Evolutionary conservation across 257 asterid species (phyloP), one percentile per base, ranked within the genome.

Genomic region (Nicotiana otophora): DNA sequence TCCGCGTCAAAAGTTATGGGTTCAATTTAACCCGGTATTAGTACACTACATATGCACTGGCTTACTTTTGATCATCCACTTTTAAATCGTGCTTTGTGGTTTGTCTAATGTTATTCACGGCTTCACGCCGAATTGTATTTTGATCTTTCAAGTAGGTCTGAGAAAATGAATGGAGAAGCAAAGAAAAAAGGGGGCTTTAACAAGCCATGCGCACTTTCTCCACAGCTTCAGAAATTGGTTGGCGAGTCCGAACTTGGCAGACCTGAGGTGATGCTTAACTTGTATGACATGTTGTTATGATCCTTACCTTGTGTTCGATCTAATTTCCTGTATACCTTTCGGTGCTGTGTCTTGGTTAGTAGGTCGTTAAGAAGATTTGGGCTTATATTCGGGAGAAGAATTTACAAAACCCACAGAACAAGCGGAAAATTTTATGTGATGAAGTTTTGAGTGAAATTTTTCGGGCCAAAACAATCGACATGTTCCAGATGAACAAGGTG

Each of bases 311-410:
- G 8, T 74, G 42, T 1, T 74, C 9, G 5, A 51, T 74, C 62
- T 51, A 74, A 48, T 74, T 20, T 48, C 42, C 39, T 7, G 63
- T 1, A 15, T 51, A 8, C 26, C 11, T 48, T 36, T 57, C 77
- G 81, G 34, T 82, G 80, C 61, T 74, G 23, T 74, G 23, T 14
- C 26, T 23, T 74, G 15, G 78, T 63, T 80, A 81, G 11, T 68
- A 90, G 93, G 93, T 90, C 4, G 91, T 90, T 17, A 85, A 88
- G 84, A 86, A 81, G 85, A 78, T 90, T 16, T 88, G 93, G 91
- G 87, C 81, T 34, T 88, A 90, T 84, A 90, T 88, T 66, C 82
- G 86, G 33, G 87, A 85, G 82, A 88, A 90, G 60, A 80, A 90
- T 34, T 76, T 90, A 86, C 92, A 90, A 77, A 83, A 86, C 82